Evolutionary conservation across 2,329 filamentous ascomycete species (phyloP).

Genomic region (Fusarium ramigenum): DNA sequence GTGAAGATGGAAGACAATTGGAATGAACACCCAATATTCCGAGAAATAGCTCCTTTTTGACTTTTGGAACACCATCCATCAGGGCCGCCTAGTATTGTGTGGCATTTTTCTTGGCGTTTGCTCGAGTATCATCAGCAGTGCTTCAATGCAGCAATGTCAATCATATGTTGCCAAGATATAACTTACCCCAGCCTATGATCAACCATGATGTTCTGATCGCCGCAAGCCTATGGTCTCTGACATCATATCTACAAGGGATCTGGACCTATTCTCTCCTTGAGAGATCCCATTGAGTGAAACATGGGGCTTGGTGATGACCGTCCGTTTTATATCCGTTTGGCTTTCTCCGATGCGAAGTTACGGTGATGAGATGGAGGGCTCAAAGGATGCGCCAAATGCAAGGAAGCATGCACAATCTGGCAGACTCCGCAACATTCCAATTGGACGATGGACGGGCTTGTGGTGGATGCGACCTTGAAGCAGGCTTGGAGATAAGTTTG

Average conservation of each 20-base stretch:
- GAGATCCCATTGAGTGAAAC: neutral
- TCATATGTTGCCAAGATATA: neutral
- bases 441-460: neutral
- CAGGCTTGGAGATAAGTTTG: neutral
- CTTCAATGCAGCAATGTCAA: neutral
- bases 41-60: neutral
- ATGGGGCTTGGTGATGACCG: neutral
- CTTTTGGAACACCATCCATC: neutral
- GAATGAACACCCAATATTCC: neutral
- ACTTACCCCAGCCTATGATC: neutral
- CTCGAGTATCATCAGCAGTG: neutral
- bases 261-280: neutral
- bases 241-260: slow-evolving; percentile 24
- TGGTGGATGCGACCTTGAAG: neutral
- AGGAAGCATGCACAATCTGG: slow-evolving; percentile 6
- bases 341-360: neutral
- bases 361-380: neutral
- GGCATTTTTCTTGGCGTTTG: neutral
- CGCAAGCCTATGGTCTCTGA: slow-evolving; percentile 6
- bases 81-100: neutral
- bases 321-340: neutral
- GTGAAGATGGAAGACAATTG: neutral
- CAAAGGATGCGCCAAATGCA: neutral
- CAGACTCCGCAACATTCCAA: slow-evolving; percentile 10
- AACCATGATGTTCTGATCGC: neutral